These are phyloP conservation scores for Pestalotiopsis sp. DNA, from an alignment of 2,329 filamentous ascomycete genomes.

Conservation along the genomic window DNA sequence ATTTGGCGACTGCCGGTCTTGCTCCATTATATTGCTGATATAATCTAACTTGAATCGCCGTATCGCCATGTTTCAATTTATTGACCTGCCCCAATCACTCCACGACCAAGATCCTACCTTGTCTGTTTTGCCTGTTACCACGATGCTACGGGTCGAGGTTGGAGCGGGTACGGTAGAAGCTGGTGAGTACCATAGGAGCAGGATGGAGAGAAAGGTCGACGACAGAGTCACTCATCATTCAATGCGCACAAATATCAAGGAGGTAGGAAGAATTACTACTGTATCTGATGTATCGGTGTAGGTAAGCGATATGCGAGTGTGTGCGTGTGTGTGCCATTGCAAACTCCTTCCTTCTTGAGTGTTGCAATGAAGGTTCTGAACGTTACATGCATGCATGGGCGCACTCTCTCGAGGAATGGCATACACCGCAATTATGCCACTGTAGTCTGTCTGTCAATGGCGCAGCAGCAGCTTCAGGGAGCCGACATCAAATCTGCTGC, in stretches of 20 bases:
- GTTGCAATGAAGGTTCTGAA: slow-evolving; percentile 5
- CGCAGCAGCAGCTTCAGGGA: neutral
- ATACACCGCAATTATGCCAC: neutral
- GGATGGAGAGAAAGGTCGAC: neutral
- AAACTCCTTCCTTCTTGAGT: slow-evolving; percentile 6
- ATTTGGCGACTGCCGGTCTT: neutral
- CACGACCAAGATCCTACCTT: too few relatives aligned
- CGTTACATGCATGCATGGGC: slow-evolving; percentile 5
- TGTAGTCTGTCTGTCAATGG: neutral
- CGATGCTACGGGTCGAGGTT: neutral
- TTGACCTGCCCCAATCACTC: too few relatives aligned
- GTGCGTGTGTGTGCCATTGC: neutral
- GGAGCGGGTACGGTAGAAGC: neutral
- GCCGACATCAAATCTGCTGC: neutral
- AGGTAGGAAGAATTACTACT: neutral
- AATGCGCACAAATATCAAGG: neutral
- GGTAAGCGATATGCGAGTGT: neutral
- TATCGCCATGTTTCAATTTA: too few relatives aligned
- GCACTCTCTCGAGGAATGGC: neutral
- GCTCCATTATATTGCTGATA: neutral
- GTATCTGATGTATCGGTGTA: neutral
- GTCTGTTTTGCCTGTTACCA: neutral
- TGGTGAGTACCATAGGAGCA: neutral
- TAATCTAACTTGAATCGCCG: neutral
- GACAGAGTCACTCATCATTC: neutral